Percentiles rank a stretch among this genome's conserved stretches.
These are phyloP conservation scores for Diphasiastrum complanatum DNA, from an alignment of 83 land plant species.

Conservation along the genomic window DNA sequence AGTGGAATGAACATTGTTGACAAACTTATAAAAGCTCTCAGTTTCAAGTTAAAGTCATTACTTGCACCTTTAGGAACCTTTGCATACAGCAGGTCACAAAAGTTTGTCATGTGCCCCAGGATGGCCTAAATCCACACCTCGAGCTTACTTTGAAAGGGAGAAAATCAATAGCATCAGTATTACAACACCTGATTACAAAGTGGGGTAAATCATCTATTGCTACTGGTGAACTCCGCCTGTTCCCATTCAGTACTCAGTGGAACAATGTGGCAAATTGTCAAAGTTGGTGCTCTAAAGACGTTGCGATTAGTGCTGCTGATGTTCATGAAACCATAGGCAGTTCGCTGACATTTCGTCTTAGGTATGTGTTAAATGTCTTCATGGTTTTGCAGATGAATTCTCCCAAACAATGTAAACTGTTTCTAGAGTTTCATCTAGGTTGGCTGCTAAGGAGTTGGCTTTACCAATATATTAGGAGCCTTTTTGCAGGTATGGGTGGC, in stretches of 20 bases:
- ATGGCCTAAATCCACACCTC: constrained; percentile 69
- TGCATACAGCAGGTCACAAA: too few species aligned
- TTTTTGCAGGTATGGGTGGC: constrained; percentile 42
- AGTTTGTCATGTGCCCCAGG: constrained; percentile 37
- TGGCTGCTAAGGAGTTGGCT: too few species aligned
- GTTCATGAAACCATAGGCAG: constrained; percentile 44
- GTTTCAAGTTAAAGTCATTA: too few species aligned
- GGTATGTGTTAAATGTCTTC: too few species aligned
- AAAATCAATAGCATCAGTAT: constrained; percentile 66
- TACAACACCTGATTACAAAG: constrained; percentile 66
- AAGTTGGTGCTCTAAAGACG: constrained; percentile 50
- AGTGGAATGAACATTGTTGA: too few species aligned
- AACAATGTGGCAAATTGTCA: constrained; percentile 15
- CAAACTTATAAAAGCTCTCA: too few species aligned
- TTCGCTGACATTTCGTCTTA: constrained; percentile 51
- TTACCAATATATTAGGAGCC: too few species aligned
- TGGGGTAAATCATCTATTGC: constrained; percentile 64
- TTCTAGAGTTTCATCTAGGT: too few species aligned
- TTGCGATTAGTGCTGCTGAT: constrained; percentile 40
- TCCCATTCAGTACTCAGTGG: constrained; percentile 37
- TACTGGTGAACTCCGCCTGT: constrained; percentile 48
- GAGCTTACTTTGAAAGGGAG: constrained; percentile 70
- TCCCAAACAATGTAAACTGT: too few species aligned
- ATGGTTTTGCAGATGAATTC: too few species aligned
- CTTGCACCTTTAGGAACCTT: too few species aligned